Evolutionary conservation across 768 basidiomycete species (phyloP), one percentile per base, ranked within the genome.

Genomic region (Pleurotus ostreatus): DNA sequence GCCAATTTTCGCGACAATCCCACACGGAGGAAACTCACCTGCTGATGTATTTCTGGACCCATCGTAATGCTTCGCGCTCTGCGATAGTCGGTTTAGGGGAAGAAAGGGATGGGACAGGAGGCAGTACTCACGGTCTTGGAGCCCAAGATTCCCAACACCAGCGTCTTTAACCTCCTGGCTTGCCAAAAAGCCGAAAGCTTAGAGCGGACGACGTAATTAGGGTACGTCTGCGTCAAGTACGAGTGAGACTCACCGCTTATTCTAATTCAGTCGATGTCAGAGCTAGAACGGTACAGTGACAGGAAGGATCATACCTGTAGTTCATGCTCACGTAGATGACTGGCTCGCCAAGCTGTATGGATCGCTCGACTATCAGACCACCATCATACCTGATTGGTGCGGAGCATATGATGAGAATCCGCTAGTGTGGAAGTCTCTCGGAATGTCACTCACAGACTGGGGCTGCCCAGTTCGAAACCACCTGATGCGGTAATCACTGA

Each of bases 11-110:
- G 46, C 23, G 7, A 20, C 13, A 23, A 18, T 47, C 22, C 6
- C n/a, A 41, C 49, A n/a, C 30, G 30, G 30, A 12, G 4, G 30
- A 4, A 34, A 34, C 30, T 20, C 52, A 22, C 6, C 71, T 70
- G 34, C 66, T 58, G 59, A 88, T 85, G 63, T 89, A 82, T 62
- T 83, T 80, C 59, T 86, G 80, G 1, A 89, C 71, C 87, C 87
- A 89, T 55, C 79, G 66, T 6, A 89, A 62, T 1, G 82, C 85
- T 37, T 79, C 68, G 18, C 81, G 74, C 63, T 83, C 80, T 86
- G 66, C 82, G 82, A 68, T 88, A 41, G 3, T 8, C 7, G 25
- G 25, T 26, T 26, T 26, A 26, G 38, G 13, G 9, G 9, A 34
- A 4, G 26, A 9, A 37, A 8, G 16, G 1, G 5, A 20, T 20